Evolutionary conservation across 116 monocot genomes (phyloP).

Genomic region (Posidonia oceanica): DNA sequence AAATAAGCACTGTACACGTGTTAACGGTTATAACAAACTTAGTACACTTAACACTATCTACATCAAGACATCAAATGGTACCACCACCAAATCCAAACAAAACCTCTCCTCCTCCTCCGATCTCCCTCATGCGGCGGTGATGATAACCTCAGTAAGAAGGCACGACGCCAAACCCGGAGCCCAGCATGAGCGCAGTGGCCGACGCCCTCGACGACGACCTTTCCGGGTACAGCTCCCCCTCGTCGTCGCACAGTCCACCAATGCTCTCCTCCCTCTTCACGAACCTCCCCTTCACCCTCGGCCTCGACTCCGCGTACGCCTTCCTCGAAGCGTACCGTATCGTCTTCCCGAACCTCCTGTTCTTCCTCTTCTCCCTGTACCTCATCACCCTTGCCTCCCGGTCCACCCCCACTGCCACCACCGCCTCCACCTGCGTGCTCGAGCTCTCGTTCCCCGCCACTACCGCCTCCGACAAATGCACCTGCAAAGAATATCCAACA

Average conservation of each 20-base stretch:
- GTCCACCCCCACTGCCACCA: constrained; percentile 21
- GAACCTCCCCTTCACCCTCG: constrained; percentile 4
- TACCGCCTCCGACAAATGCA: too few species aligned
- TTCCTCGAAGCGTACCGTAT: constrained; percentile 83
- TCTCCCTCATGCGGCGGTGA: neutral
- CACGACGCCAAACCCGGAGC: constrained; percentile 47
- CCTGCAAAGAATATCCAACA: too few species aligned
- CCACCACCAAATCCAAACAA: neutral
- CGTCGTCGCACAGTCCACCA: constrained; percentile 20
- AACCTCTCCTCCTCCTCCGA: neutral
- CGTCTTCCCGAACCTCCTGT: constrained; percentile 76
- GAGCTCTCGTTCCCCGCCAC: too few species aligned
- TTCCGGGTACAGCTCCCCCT: too few species aligned
- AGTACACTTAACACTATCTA: too few species aligned
- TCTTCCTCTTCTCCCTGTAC: constrained; percentile 91
- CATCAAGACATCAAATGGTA: too few species aligned
- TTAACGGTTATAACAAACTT: too few species aligned
- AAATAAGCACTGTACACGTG: too few species aligned
- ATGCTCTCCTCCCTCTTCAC: constrained; percentile 51
- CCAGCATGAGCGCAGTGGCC: constrained; percentile 6
- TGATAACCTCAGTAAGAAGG: constrained; percentile 12
- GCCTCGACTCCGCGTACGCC: constrained; percentile 85
- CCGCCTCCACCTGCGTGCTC: neutral
- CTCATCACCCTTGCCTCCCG: constrained; percentile 79
- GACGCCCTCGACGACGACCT: constrained; percentile 1